Evolutionary conservation across 345 rosid genomes (phyloP).

Genomic region (Trapa incisa): DNA sequence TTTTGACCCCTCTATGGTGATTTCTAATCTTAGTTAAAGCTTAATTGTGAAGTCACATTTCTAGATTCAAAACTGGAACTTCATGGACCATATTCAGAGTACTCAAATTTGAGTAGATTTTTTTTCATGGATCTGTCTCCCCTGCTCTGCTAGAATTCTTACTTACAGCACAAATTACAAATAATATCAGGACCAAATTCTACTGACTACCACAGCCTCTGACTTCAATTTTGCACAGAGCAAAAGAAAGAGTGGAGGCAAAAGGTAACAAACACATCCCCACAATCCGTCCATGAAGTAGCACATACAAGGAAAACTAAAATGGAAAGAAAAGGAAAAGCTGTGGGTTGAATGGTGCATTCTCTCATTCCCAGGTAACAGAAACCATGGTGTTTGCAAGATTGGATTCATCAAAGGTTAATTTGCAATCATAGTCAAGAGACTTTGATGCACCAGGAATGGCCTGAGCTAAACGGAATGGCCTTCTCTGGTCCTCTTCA

Average conservation of each 20-base stretch:
- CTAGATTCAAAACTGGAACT: neutral
- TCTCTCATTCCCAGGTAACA: constrained; percentile 56
- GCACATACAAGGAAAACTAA: neutral
- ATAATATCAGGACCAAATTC: neutral
- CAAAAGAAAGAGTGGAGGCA: neutral
- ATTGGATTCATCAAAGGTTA: constrained; percentile 74
- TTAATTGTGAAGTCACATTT: too few relatives aligned
- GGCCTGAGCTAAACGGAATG: constrained; percentile 65
- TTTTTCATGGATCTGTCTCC: neutral
- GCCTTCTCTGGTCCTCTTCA: constrained; percentile 35
- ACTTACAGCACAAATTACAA: neutral
- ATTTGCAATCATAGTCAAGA: constrained; percentile 52
- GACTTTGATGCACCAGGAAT: constrained; percentile 74
- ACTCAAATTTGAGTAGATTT: neutral
- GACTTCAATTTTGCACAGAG: neutral
- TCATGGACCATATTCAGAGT: neutral
- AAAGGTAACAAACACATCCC: neutral
- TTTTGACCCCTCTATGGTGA: too few relatives aligned
- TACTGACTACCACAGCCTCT: neutral
- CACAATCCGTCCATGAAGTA: neutral
- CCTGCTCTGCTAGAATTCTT: neutral
- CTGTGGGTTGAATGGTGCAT: neutral
- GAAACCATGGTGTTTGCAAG: constrained; percentile 83
- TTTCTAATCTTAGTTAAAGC: too few relatives aligned
- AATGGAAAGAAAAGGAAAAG: neutral